Base-by-base conservation (phyloP, 2,329 filamentous ascomycete genomes). In the Ambrosiella cleistominuta region DNA sequence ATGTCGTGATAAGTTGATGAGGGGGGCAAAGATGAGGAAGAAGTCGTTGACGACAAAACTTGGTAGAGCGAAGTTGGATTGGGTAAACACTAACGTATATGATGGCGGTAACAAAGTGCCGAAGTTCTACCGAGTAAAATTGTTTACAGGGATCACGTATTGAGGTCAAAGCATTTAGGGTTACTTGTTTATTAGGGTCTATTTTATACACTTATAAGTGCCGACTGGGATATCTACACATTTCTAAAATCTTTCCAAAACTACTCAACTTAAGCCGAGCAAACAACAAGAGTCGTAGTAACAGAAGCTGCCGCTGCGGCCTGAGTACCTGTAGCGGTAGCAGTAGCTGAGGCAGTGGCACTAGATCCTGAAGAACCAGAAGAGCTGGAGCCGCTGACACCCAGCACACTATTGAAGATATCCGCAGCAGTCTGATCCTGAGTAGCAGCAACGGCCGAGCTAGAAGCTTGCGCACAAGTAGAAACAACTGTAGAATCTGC, bases 341-440 rank as follows among this genome's bases (percentile, higher is more conserved):
- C 13, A 35, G 44, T 54, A 15, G 49, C 39, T 17, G 15, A 42
- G 35, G 56, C 37, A 42, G 58, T 44, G 7, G 42, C 38, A 2
- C 44, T n/a, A 15, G 35, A 11, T 2, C 11, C 40, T 11, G 44
- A 47, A 7, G 17, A 7, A 9, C 35, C 49, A 51, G 19, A 12
- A 45, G n/a, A 17, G 8, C 56, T 42, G 4, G 27, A 27, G n/a
- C n/a, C 19, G 38, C 42, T 55, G 35, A 52, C 54, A 55, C 53
- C 57, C 2, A 61, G 47, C 35, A 60, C 53, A 12, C 42, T 56
- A 60, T 66, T 66, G 58, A 66, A 66, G n/a, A 60, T 60, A 50
- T 65, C 62, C 6, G 65, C 64, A n/a, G 65, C 65, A 38, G 64
- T 57, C 61, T 64, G 61, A 54, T 63, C 62, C 58, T 66, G 63